phyloP scores from a whole-genome alignment of 805 yeast genomes.

The Candida pini region DNA sequence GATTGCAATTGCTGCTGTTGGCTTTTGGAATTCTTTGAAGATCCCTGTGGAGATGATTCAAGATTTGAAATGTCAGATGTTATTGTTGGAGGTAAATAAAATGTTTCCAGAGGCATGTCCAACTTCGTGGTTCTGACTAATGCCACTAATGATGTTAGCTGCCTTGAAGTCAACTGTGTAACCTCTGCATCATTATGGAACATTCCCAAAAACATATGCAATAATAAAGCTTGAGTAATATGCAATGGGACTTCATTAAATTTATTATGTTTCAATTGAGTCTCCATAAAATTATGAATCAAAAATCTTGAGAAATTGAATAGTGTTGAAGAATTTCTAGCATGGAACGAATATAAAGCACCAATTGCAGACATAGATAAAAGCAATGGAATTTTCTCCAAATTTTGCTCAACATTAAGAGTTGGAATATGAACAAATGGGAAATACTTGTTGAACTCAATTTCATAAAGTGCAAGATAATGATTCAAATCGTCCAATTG shows the following conservation, averaged over 20 bases:
- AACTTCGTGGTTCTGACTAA: conserved; percentile 48
- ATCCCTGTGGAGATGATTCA: neutral
- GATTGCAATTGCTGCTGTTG: conserved; percentile 29
- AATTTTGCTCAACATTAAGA: conserved; percentile 40
- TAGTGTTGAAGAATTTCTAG: conserved; percentile 64
- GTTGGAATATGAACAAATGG: conserved; percentile 78
- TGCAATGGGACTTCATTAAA: conserved; percentile 51
- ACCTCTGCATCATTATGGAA: conserved; percentile 51
- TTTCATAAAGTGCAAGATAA: conserved; percentile 67
- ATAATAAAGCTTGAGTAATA: conserved; percentile 50
- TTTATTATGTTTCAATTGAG: conserved; percentile 37
- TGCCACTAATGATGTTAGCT: conserved; percentile 49
- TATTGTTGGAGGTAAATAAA: conserved; percentile 37
- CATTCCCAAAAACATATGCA: conserved; percentile 52
- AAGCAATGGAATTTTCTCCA: conserved; percentile 58
- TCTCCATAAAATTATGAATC: conserved; percentile 61
- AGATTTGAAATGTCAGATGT: conserved; percentile 13
- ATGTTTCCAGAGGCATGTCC: conserved; percentile 43
- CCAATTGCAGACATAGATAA: conserved; percentile 86
- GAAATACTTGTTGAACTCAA: conserved; percentile 75
- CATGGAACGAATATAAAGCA: conserved; percentile 78
- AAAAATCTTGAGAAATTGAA: conserved; percentile 64
- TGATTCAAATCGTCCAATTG: conserved; percentile 69
- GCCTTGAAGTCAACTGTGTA: conserved; percentile 43
- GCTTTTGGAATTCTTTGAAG: conserved; percentile 7